Conservation (phyloP, 306 rosid genomes). For the Trichosanthes truncata region DNA sequence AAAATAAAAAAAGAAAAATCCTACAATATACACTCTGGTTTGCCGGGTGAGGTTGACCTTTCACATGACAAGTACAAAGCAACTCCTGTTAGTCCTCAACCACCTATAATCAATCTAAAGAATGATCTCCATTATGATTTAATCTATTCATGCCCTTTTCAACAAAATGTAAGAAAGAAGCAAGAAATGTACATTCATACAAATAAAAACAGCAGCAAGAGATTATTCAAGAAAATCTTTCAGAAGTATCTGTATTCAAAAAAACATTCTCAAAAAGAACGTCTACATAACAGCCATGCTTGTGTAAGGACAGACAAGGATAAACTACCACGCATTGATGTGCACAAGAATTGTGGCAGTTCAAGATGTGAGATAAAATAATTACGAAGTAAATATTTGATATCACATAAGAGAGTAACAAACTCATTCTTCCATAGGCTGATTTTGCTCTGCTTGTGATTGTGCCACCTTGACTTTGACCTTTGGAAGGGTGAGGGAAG, state of each 20-base stretch:
- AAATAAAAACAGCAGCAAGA: neutral
- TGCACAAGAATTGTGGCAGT: neutral
- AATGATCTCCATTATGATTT: neutral
- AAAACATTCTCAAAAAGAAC: neutral
- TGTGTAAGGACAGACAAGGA: neutral
- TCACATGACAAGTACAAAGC: neutral
- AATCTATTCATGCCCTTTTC: neutral
- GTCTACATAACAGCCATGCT: neutral
- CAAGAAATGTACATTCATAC: neutral
- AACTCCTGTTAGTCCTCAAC: neutral
- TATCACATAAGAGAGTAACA: neutral
- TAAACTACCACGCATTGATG: neutral
- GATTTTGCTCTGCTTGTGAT: conserved; percentile 25
- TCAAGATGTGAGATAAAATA: neutral
- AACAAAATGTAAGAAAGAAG: neutral
- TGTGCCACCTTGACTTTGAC: conserved; percentile 42
- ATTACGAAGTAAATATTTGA: neutral
- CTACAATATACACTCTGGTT: too few species aligned
- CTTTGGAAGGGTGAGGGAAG: conserved; percentile 36
- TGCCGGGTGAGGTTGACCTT: neutral
- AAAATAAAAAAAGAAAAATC: too few species aligned
- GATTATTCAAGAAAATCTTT: neutral
- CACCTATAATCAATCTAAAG: neutral
- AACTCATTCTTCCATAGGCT: conserved; percentile 58
- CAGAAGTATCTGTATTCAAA: neutral